phyloP scores from a whole-genome alignment of 2,329 filamentous ascomycete genomes.

The Hypoxylon sp. region DNA sequence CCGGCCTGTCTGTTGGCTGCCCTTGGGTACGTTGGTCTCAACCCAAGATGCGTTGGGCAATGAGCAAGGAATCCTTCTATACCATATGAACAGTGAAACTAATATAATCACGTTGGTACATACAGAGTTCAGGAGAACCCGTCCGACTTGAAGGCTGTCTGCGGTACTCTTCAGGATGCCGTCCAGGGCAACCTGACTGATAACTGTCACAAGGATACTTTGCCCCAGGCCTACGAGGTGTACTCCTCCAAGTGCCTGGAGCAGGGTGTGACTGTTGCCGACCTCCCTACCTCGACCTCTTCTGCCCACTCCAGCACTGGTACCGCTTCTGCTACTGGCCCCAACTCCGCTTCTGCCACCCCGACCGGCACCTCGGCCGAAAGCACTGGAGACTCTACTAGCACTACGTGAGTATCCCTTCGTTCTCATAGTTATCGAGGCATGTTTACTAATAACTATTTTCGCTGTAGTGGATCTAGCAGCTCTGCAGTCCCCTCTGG shows the following conservation, averaged over 20 bases:
- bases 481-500: slow-evolving; percentile 29
- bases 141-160: slow-evolving; percentile 51
- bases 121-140: slow-evolving; percentile 44
- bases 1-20: slow-evolving; percentile 47
- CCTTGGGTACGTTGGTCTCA: slow-evolving; percentile 43
- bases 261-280: slow-evolving; percentile 43
- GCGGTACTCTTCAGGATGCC: slow-evolving; percentile 53
- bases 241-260: slow-evolving; percentile 47
- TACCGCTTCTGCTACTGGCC: slow-evolving; percentile 36
- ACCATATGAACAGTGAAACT: slow-evolving; percentile 7
- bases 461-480: slow-evolving; percentile 28
- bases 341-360: slow-evolving; percentile 33
- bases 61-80: slow-evolving; percentile 2
- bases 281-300: slow-evolving; percentile 39
- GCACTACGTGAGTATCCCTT: slow-evolving; percentile 39
- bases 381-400: slow-evolving; percentile 27
- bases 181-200: slow-evolving; percentile 44
- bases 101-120: slow-evolving; percentile 9
- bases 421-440: neutral
- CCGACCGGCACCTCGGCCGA: slow-evolving; percentile 25
- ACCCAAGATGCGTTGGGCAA: neutral
- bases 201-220: slow-evolving; percentile 37
- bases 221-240: slow-evolving; percentile 43
- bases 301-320: slow-evolving; percentile 36
- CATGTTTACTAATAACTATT: slow-evolving; percentile 23